These are phyloP conservation scores for Calendula officinalis DNA, from an alignment of 129 eudicot species.

Conservation along the genomic window DNA sequence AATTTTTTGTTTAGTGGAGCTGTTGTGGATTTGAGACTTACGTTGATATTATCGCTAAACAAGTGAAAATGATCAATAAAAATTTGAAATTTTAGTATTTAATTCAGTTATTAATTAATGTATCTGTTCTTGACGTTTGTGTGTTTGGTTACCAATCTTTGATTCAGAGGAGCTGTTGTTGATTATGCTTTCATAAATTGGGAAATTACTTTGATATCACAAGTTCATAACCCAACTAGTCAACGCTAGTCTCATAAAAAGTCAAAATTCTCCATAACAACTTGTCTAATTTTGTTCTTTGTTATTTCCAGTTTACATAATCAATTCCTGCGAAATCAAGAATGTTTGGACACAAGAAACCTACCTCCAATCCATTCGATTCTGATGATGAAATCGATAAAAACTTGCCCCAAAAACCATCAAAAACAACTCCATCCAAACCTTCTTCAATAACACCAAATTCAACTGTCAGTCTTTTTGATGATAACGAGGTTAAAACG, in stretches of 20 bases:
- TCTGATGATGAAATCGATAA: slow-evolving; percentile 65
- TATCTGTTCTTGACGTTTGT: slow-evolving; percentile 16
- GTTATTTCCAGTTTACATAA: slow-evolving; percentile 19
- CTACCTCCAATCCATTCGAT: slow-evolving; percentile 69
- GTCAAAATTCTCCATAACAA: slow-evolving; percentile 4
- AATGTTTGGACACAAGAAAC: slow-evolving; percentile 66
- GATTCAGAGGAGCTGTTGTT: slow-evolving; percentile 2
- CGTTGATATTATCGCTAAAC: slow-evolving; percentile 3
- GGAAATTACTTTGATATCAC: neutral
- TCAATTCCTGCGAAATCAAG: slow-evolving; percentile 18
- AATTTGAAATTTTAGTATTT: neutral
- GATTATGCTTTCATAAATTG: neutral
- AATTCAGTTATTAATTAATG: neutral
- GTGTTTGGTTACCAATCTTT: slow-evolving; percentile 16
- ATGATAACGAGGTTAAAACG: slow-evolving; percentile 46
- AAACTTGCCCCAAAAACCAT: slow-evolving; percentile 39
- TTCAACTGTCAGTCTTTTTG: slow-evolving; percentile 51
- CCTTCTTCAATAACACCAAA: slow-evolving; percentile 37
- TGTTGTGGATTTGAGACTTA: slow-evolving; percentile 26
- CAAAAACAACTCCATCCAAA: slow-evolving; percentile 47
- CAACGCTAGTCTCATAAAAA: slow-evolving; percentile 6
- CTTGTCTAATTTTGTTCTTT: slow-evolving; percentile 5
- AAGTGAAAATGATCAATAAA: slow-evolving; percentile 17
- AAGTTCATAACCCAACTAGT: neutral
- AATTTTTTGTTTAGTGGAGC: slow-evolving; percentile 17